Conservation (phyloP, 495 filamentous ascomycete species). For the Choiromyces venosus region DNA sequence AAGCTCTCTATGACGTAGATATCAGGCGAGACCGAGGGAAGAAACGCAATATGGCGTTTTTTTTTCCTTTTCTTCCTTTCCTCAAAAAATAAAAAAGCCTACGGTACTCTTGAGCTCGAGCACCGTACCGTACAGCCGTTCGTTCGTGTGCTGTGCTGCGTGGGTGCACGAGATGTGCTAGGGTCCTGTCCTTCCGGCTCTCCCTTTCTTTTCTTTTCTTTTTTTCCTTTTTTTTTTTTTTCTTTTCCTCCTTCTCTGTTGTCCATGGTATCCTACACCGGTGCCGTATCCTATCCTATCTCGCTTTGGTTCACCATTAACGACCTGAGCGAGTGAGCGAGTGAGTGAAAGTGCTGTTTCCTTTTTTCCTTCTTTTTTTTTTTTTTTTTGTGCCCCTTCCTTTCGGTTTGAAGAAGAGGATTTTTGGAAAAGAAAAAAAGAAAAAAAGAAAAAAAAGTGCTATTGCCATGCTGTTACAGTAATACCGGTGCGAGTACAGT, state of each 20-base stretch:
- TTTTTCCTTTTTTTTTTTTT: too few species aligned
- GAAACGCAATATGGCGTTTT: constrained; percentile 28
- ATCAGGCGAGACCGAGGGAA: constrained; percentile 36
- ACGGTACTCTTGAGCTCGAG: too few species aligned
- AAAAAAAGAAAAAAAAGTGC: too few species aligned
- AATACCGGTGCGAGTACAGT: background rate
- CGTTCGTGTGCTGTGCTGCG: background rate
- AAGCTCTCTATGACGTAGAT: constrained; percentile 31
- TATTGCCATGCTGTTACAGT: background rate
- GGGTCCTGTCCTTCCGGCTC: constrained; percentile 11
- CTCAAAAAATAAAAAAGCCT: background rate
- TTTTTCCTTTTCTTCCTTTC: background rate
- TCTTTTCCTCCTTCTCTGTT: background rate
- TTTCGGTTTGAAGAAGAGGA: too few species aligned
- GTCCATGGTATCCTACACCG: background rate
- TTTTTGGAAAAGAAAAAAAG: too few species aligned
- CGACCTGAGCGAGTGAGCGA: background rate
- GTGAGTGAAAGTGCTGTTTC: background rate
- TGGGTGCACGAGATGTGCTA: constrained; percentile 19
- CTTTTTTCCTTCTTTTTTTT: background rate
- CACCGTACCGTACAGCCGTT: background rate
- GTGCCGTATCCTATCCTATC: background rate
- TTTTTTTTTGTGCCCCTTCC: background rate
- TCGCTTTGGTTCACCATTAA: background rate
- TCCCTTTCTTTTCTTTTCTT: constrained; percentile 18